phyloP scores from a whole-genome alignment of 2,329 filamentous ascomycete genomes.

The Calonectria naviculata region DNA sequence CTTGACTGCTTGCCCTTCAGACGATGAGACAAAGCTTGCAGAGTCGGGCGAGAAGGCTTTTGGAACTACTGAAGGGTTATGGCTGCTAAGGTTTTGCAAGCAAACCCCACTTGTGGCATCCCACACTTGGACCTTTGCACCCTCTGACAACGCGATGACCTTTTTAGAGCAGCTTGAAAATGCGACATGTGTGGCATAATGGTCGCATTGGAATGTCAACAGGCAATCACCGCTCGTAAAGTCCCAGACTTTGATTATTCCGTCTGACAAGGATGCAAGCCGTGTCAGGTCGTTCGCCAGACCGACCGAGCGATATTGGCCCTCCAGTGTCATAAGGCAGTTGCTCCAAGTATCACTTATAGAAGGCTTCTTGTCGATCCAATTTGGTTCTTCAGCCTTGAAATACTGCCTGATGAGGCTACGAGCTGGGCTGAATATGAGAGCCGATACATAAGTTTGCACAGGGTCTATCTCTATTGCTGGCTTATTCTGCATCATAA shows the following conservation, averaged over 20 bases:
- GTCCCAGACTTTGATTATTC: not conserved
- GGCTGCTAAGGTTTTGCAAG: not conserved
- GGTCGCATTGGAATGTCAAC: not conserved
- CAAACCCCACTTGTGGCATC: not conserved
- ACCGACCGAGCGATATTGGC: not conserved
- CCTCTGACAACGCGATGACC: not conserved
- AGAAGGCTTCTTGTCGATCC: not conserved
- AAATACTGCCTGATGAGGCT: slow-evolving; percentile 2
- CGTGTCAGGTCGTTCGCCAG: not conserved
- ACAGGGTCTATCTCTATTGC: not conserved
- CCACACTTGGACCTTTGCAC: not conserved
- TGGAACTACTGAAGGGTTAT: not conserved
- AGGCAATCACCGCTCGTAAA: not conserved
- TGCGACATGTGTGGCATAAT: not conserved
- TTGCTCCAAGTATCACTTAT: not conserved
- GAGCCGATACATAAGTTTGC: not conserved
- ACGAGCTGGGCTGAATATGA: not conserved
- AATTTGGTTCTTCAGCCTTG: not conserved
- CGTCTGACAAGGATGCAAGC: not conserved
- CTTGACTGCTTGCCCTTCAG: not conserved
- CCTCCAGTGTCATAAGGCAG: not conserved
- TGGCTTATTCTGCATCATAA: not conserved
- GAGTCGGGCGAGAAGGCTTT: not conserved
- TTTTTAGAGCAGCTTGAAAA: not conserved
- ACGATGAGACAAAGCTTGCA: not conserved